Conservation (phyloP, 176 grass and related monocot species). For the Musa itinerans region DNA sequence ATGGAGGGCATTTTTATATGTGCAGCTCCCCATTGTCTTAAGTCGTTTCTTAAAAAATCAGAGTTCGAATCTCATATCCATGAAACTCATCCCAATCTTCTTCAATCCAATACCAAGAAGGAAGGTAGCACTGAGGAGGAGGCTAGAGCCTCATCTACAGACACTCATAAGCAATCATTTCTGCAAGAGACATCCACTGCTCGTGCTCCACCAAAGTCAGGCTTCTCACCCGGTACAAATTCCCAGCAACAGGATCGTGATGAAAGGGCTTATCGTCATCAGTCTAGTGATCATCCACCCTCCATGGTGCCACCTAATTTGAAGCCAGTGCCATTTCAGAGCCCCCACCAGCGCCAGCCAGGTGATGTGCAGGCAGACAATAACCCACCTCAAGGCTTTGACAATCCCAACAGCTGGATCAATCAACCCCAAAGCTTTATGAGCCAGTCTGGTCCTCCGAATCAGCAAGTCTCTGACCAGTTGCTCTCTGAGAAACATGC, state of each 20-base stretch:
- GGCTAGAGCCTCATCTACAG: constrained; percentile 15
- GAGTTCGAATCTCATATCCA: constrained; percentile 80
- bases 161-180: constrained; percentile 12
- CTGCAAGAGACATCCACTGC: constrained; percentile 19
- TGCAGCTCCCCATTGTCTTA: constrained; percentile 92
- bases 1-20: constrained; percentile 98
- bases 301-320: not conserved
- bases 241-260: constrained; percentile 18
- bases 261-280: not conserved
- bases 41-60: constrained; percentile 73
- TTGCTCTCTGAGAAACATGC: not conserved
- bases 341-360: constrained; percentile 7
- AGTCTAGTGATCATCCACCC: constrained; percentile 7
- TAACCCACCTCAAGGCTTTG: constrained; percentile 1
- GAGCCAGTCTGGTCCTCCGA: not conserved
- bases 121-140: constrained; percentile 12
- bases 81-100: constrained; percentile 22
- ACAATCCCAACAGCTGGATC: constrained; percentile 8
- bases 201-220: constrained; percentile 8
- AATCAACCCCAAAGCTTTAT: constrained; percentile 14
- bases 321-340: not conserved
- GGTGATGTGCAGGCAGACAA: constrained; percentile 11
- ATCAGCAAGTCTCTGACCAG: constrained; percentile 1
- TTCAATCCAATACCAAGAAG: constrained; percentile 13
- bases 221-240: constrained; percentile 11